Evolutionary conservation across 345 rosid genomes (phyloP).

Genomic region (Arabidopsis thaliana): TAIR10.1 NC_003076.8:3261001-3261500

Average conservation of each 20-base stretch:
- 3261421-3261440: slow-evolving; percentile 41
- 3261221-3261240: slow-evolving; percentile 31
- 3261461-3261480: slow-evolving; percentile 9
- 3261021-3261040: no score
- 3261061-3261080: no score
- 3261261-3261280: slow-evolving; percentile 30
- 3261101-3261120: no score
- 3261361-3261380: slow-evolving; percentile 25
- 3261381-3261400: slow-evolving; percentile 6
- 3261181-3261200: slow-evolving; percentile 13
- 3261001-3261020: no score
- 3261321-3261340: neutral
- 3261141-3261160: no score
- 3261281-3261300: slow-evolving; percentile 35
- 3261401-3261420: slow-evolving; percentile 38
- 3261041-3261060: no score
- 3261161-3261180: neutral
- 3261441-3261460: slow-evolving; percentile 18
- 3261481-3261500: slow-evolving; percentile 41
- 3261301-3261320: slow-evolving; percentile 3
- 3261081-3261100: no score
- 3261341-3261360: slow-evolving; percentile 4
- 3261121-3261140: no score
- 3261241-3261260: slow-evolving; percentile 41
- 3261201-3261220: neutral